phyloP scores from a whole-genome alignment of 2,329 filamentous ascomycete species.

The Aspergillus pseudotamarii region DNA sequence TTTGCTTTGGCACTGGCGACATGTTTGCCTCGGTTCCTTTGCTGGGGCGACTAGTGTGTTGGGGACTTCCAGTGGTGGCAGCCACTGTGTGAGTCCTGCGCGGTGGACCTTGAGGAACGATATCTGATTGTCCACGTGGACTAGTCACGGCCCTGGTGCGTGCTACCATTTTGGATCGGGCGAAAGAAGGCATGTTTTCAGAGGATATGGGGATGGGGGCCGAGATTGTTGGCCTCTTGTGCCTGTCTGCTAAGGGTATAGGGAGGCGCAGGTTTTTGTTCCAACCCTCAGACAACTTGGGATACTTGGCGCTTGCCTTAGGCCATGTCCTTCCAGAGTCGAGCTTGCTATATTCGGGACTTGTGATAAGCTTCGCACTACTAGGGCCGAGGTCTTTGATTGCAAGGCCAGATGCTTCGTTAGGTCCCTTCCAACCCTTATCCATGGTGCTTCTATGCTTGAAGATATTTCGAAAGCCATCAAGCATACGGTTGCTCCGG shows the following conservation, averaged over 20 bases:
- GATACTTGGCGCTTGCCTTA: constrained; percentile 11
- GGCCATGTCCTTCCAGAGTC: constrained; percentile 7
- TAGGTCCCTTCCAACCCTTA: constrained; percentile 12
- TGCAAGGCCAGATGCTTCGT: background rate
- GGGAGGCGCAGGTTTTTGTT: constrained; percentile 14
- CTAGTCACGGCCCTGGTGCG: constrained; percentile 17
- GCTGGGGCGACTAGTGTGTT: constrained; percentile 6
- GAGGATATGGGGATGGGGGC: background rate
- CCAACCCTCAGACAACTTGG: constrained; percentile 18
- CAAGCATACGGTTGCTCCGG: constrained; percentile 18
- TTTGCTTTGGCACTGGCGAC: background rate
- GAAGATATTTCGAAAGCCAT: constrained; percentile 25
- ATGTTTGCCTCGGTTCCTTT: background rate
- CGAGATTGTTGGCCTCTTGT: background rate
- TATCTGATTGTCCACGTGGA: constrained; percentile 1
- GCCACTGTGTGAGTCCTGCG: constrained; percentile 14
- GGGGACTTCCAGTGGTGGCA: constrained; percentile 24
- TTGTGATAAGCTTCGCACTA: constrained; percentile 2
- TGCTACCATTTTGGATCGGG: constrained; percentile 21
- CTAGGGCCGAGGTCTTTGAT: constrained; percentile 3
- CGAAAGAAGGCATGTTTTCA: constrained; percentile 18
- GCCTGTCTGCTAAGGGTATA: constrained; percentile 4
- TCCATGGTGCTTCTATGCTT: constrained; percentile 14
- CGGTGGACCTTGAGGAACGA: constrained; percentile 5
- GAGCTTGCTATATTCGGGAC: background rate